Base-by-base conservation (phyloP, 768 basidiomycete species). In the Ramaria rubella region DNA sequence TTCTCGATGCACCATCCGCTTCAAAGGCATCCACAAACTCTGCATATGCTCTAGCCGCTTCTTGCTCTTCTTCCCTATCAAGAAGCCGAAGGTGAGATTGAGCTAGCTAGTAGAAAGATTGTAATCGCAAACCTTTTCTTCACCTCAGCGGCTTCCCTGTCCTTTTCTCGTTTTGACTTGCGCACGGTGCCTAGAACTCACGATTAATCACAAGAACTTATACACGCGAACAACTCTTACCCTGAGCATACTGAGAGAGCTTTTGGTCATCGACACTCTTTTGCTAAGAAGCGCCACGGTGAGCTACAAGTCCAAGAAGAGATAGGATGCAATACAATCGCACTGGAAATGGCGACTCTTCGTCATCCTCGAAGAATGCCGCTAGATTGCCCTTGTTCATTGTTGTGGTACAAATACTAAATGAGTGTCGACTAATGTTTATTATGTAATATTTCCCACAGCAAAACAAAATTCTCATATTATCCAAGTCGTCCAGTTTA, bases 121-220 rank as follows among this genome's bases (percentile, higher is more conserved):
- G 2, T 19, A 5, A 48, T 51, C n/a, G 67, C 27, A n/a, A 36
- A 56, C 60, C 77, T 81, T 64, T 85, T 85, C 72, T 93, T 96
- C 36, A 85, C 86, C 65, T 94, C 93, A 33, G 90, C 94, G 49
- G 86, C 87, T 64, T 97, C 94, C 65, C 85, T 85, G 67, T 98
- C 96, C 64, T 88, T 87, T 72, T 98, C 94, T 61, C 89, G 78
- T 58, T 87, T 85, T 15, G 93, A 93, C 74, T 98, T 97, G 58
- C 85, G 83, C 52, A 86, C 81, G 34, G 81, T 88, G n/a, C 88
- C 55, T 56, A 56, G 17, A 23, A 45, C 4, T 5, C 29, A 55
- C 6, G 19, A 29, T 24, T 42, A 43, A n/a, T n/a, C 44, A 27
- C 8, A n/a, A 19, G 12, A 26, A 2, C 19, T 11, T 55, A 12